These are phyloP conservation scores for Atkinsonella texensis DNA, from an alignment of 2,329 filamentous ascomycete genomes.

Conservation along the genomic window DNA sequence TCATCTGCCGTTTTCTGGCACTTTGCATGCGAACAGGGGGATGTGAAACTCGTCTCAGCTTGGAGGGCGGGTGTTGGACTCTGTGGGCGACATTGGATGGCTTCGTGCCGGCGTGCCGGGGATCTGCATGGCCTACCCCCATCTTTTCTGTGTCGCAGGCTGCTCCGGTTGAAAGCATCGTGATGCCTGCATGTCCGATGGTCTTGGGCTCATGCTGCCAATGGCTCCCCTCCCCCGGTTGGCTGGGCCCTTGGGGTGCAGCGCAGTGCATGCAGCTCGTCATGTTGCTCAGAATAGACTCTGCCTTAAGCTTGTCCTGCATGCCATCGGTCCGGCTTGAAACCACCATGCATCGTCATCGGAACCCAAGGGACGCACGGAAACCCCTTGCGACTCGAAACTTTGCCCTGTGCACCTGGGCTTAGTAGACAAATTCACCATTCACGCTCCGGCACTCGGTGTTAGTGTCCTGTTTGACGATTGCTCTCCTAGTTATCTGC, in stretches of 20 bases:
- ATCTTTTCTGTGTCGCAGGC: neutral
- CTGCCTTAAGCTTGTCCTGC: neutral
- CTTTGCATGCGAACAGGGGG: too few species aligned
- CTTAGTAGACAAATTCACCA: neutral
- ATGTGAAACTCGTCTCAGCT: too few species aligned
- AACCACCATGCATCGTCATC: neutral
- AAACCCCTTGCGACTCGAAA: neutral
- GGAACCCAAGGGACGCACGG: neutral
- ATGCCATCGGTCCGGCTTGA: neutral
- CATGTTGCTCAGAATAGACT: constrained; percentile 3
- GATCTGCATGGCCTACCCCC: too few species aligned
- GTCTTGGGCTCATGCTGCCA: neutral
- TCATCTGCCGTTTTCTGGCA: too few species aligned
- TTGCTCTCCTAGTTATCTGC: neutral
- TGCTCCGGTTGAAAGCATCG: too few species aligned
- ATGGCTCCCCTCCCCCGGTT: neutral
- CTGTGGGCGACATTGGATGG: too few species aligned
- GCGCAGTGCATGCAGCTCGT: constrained; percentile 3
- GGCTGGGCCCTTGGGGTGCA: too few species aligned
- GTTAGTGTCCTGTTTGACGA: neutral
- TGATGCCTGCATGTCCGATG: neutral
- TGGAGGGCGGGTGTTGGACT: too few species aligned
- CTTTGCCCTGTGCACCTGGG: neutral
- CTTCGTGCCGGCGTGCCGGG: too few species aligned
- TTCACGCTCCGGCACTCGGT: neutral